Evolutionary conservation across 176 grass and related monocot genomes (phyloP).

Genomic region (Zoysia japonica): DNA sequence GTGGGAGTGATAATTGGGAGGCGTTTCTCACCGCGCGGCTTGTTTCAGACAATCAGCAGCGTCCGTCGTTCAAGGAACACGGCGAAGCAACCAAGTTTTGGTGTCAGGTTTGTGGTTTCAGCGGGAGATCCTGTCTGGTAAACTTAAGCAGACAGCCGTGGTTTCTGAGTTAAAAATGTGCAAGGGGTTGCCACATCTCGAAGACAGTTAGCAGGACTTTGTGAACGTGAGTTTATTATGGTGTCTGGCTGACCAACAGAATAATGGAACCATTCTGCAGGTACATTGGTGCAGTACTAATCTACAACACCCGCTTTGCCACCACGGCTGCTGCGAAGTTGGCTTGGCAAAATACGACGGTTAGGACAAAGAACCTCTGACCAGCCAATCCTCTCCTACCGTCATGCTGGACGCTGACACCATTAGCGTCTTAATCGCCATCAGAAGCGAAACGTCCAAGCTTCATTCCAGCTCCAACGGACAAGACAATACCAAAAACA

Average conservation of each 20-base stretch:
- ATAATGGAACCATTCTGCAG: slow-evolving; percentile 24
- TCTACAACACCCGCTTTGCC: not conserved
- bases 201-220: not conserved
- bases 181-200: slow-evolving; percentile 25
- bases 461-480: not conserved
- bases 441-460: not conserved
- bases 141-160: slow-evolving; percentile 14
- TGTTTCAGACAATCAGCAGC: slow-evolving; percentile 26
- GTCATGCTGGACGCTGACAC: slow-evolving; percentile 3
- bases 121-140: not conserved
- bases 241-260: not conserved
- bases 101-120: not conserved
- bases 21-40: not conserved
- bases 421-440: not conserved
- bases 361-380: not conserved
- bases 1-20: slow-evolving; percentile 28
- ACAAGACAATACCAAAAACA: not conserved
- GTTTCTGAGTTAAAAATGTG: not conserved
- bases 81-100: not conserved
- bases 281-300: not conserved
- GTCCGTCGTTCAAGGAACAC: not conserved
- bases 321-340: slow-evolving; percentile 14
- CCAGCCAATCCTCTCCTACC: not conserved
- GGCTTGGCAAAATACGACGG: not conserved
- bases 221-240: slow-evolving; percentile 26